Percentiles rank a stretch among this genome's conserved stretches.
phyloP scores from a whole-genome alignment of 1,284 basidiomycete genomes.

The Cystobasidium pallidum region DNA sequence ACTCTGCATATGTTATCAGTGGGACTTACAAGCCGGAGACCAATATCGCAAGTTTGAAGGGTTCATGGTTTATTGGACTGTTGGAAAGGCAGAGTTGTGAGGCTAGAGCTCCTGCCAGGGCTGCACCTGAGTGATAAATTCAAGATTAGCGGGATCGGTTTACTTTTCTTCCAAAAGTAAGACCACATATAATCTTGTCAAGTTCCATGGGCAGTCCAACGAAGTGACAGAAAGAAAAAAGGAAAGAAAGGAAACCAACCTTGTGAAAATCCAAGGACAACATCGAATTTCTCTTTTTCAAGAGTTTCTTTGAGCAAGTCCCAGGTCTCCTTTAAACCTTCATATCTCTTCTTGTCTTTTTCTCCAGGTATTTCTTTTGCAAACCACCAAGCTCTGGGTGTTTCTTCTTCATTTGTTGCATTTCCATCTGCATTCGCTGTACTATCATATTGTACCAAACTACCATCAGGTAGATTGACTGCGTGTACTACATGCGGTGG shows the following conservation, averaged over 20 bases:
- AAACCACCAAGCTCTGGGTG: constrained; percentile 41
- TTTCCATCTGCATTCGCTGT: constrained; percentile 8
- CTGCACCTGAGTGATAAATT: constrained; percentile 18
- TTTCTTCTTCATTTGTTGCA: constrained; percentile 31
- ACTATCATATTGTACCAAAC: constrained; percentile 40
- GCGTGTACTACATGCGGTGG: constrained; percentile 41
- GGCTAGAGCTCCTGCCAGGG: constrained; percentile 38
- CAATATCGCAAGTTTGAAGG: constrained; percentile 40
- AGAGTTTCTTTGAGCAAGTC: constrained; percentile 32
- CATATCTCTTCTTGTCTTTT: constrained; percentile 26
- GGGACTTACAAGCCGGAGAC: constrained; percentile 40
- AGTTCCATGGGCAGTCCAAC: no score
- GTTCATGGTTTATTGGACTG: constrained; percentile 38
- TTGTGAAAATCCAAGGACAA: constrained; percentile 41
- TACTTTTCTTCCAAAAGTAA: no score
- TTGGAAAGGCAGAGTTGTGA: constrained; percentile 24
- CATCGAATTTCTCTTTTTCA: constrained; percentile 39
- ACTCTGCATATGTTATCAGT: background rate
- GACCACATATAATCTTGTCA: background rate
- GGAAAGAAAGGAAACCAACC: no score
- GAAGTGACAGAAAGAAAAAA: no score
- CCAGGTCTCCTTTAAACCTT: constrained; percentile 40
- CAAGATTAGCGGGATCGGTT: background rate
- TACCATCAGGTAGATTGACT: constrained; percentile 39
- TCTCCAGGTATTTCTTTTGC: constrained; percentile 31